These are phyloP conservation scores for Achlya hypogyna DNA, from an alignment of 352 stramenopile genomes.

Conservation along the genomic window DNA sequence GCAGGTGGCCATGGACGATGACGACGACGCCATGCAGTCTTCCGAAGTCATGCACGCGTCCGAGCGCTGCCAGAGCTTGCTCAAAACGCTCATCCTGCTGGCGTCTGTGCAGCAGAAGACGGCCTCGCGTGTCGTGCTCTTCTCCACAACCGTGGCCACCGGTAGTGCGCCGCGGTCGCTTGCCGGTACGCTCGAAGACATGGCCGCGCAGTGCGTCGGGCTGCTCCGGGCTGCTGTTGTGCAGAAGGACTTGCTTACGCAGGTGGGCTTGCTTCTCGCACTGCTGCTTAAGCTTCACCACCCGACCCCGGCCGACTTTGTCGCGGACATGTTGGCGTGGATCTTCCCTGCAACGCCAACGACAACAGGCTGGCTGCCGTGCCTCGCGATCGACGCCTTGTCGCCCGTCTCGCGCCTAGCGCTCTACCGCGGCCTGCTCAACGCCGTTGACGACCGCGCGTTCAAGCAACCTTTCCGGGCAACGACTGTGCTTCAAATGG, in stretches of 20 bases:
- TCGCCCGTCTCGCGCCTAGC: slow-evolving; percentile 46
- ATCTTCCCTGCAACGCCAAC: not conserved
- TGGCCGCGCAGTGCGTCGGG: slow-evolving; percentile 48
- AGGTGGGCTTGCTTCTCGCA: slow-evolving; percentile 58
- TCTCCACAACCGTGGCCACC: not conserved
- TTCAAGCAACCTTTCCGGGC: slow-evolving; percentile 21
- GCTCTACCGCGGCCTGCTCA: slow-evolving; percentile 57
- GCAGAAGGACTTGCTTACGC: slow-evolving; percentile 74
- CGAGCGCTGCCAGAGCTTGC: slow-evolving; percentile 52
- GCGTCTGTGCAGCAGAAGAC: slow-evolving; percentile 37
- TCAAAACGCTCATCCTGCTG: slow-evolving; percentile 65
- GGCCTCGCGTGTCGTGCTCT: not conserved
- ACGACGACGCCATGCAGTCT: slow-evolving; percentile 29
- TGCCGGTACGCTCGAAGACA: slow-evolving; percentile 14
- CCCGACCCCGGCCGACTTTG: slow-evolving; percentile 10
- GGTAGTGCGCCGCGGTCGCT: not conserved
- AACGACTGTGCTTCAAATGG: slow-evolving; percentile 32
- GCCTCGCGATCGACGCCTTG: slow-evolving; percentile 33
- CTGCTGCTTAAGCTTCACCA: slow-evolving; percentile 53
- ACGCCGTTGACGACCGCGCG: slow-evolving; percentile 48
- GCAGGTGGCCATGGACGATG: not conserved
- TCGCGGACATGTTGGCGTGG: not conserved
- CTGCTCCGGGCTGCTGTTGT: slow-evolving; percentile 58
- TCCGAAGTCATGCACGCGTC: slow-evolving; percentile 65
- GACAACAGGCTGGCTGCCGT: not conserved